A percentile compares a stretch with the other conserved stretches of the same genome.
Conservation (phyloP, 2,329 filamentous ascomycete species). For the Fusarium globosum region DNA sequence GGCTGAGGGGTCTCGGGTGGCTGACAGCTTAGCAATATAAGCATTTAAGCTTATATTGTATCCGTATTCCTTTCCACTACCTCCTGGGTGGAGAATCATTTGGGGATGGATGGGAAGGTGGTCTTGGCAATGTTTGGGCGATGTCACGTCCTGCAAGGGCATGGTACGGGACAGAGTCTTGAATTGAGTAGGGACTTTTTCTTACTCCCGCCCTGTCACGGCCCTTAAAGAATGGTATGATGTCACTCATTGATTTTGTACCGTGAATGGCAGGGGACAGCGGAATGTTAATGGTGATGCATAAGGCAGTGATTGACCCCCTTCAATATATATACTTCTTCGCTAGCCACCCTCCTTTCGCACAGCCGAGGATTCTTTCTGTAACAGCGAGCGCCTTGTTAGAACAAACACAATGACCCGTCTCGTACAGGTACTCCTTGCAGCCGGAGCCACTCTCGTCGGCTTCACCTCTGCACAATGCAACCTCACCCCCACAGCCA, state of each 20-base stretch:
- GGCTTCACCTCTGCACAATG: conserved; percentile 3
- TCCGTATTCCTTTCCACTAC: too few relatives aligned
- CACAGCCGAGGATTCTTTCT: too few relatives aligned
- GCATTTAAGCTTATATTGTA: not conserved
- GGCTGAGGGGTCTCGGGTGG: not conserved
- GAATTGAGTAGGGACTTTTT: not conserved
- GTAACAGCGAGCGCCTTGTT: accelerated
- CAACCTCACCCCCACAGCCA: not conserved
- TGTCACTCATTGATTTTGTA: not conserved
- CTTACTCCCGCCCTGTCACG: accelerated
- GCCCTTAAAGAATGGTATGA: not conserved
- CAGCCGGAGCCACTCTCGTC: not conserved
- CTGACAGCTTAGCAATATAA: not conserved
- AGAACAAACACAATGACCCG: not conserved
- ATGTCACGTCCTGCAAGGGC: not conserved
- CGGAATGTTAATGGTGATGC: not conserved
- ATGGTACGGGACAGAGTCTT: too few relatives aligned
- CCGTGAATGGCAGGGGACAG: not conserved
- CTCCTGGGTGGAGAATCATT: not conserved
- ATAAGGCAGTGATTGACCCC: conserved; percentile 4
- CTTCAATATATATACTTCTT: not conserved
- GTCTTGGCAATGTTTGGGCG: not conserved
- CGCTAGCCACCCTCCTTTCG: too few relatives aligned
- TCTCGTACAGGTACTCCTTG: conserved; percentile 1
- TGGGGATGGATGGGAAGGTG: accelerated